Evolutionary conservation across 768 basidiomycete species (phyloP).

Genomic region (Boletus reticuloceps): DNA sequence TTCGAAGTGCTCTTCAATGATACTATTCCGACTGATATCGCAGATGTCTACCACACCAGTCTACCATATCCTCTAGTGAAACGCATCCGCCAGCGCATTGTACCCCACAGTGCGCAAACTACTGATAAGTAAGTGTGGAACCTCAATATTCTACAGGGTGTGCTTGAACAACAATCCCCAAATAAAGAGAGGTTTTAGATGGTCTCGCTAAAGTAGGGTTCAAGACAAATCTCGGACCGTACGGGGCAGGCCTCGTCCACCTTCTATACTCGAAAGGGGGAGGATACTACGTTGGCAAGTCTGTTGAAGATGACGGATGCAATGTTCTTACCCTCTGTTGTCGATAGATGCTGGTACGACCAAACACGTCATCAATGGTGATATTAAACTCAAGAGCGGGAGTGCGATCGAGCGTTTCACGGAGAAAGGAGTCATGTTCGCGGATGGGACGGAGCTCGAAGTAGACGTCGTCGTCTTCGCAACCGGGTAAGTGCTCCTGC

Average conservation of each 20-base stretch:
- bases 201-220: slow-evolving; percentile 39
- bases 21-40: slow-evolving; percentile 18
- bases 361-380: slow-evolving; percentile 43
- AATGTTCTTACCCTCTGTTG: not conserved
- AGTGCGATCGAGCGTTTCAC: slow-evolving; percentile 32
- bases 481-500: slow-evolving; percentile 19
- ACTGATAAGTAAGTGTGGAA: slow-evolving; percentile 23
- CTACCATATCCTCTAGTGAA: slow-evolving; percentile 15
- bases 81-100: slow-evolving; percentile 19
- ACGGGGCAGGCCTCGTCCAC: slow-evolving; percentile 32
- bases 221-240: slow-evolving; percentile 33
- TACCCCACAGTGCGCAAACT: slow-evolving; percentile 16
- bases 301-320: too few species aligned
- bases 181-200: slow-evolving; percentile 34
- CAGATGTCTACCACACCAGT: slow-evolving; percentile 16
- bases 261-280: slow-evolving; percentile 30
- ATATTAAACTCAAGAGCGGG: slow-evolving; percentile 52
- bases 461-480: slow-evolving; percentile 36
- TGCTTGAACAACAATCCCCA: not conserved
- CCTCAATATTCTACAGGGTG: not conserved
- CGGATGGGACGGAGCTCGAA: slow-evolving; percentile 22
- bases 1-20: not conserved
- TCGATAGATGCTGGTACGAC: slow-evolving; percentile 39
- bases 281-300: slow-evolving; percentile 41
- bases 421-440: slow-evolving; percentile 22